phyloP scores from a whole-genome alignment of 2,329 filamentous ascomycete genomes.

The Didymella glomerata region DNA sequence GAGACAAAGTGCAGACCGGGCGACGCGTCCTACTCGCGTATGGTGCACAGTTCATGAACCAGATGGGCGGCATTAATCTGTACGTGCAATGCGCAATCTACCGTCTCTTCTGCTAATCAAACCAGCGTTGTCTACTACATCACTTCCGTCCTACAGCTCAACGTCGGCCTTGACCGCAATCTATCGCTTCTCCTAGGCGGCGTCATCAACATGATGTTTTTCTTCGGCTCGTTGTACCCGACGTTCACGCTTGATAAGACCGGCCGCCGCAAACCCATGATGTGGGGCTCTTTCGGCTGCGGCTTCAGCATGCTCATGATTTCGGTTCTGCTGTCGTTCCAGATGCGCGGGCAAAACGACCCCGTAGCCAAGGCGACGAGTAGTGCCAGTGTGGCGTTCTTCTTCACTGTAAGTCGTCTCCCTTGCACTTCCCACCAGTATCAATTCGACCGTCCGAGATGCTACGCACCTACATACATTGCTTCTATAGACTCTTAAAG shows the following conservation, averaged over 20 bases:
- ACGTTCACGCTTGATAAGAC: conserved; percentile 53
- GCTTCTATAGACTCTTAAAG: too few relatives aligned
- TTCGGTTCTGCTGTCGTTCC: conserved; percentile 56
- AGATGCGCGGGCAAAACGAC: conserved; percentile 33
- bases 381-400: conserved; percentile 59
- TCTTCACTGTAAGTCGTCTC: conserved; percentile 54
- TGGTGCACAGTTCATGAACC: conserved; percentile 53
- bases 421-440: neutral
- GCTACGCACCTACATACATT: too few relatives aligned
- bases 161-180: conserved; percentile 57
- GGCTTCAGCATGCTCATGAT: conserved; percentile 45
- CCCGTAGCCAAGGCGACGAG: conserved; percentile 52
- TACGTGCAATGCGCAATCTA: neutral
- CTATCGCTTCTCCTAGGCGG: conserved; percentile 59
- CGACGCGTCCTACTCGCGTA: conserved; percentile 52
- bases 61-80: conserved; percentile 52
- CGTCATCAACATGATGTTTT: conserved; percentile 48
- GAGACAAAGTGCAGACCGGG: conserved; percentile 53
- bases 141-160: conserved; percentile 55
- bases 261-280: conserved; percentile 43
- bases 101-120: neutral
- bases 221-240: conserved; percentile 43
- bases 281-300: conserved; percentile 45
- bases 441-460: too few relatives aligned
- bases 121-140: conserved; percentile 53